Percentiles rank a stretch among this genome's conserved stretches.
Conservation (phyloP, 2,329 filamentous ascomycete species). For the Leptographium lundbergii region DNA sequence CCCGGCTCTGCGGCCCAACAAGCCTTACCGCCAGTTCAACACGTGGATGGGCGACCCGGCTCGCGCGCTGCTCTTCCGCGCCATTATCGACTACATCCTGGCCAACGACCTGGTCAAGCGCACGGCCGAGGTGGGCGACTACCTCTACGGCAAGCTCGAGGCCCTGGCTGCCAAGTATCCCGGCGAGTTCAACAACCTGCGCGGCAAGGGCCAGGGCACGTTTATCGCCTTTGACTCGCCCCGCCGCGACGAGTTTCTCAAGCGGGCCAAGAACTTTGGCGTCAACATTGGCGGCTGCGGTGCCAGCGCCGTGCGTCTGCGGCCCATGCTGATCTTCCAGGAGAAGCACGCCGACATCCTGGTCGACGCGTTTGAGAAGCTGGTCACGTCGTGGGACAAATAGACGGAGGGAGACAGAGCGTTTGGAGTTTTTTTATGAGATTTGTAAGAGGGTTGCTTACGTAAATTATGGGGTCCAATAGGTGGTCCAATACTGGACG, state of each 20-base stretch:
- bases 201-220: conserved; percentile 78
- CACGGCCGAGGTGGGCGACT: conserved; percentile 66
- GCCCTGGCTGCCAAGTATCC: conserved; percentile 59
- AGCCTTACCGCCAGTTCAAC: conserved; percentile 93
- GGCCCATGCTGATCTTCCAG: conserved; percentile 90
- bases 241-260: conserved; percentile 65
- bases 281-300: conserved; percentile 84
- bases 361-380: conserved; percentile 64
- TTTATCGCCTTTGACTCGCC: conserved; percentile 89
- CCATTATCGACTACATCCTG: conserved; percentile 70
- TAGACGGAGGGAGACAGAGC: not conserved
- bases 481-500: no score
- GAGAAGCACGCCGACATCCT: conserved; percentile 81
- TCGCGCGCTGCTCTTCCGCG: conserved; percentile 72
- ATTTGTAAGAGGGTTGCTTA: not conserved
- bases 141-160: conserved; percentile 61
- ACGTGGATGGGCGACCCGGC: conserved; percentile 94
- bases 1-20: conserved; percentile 69
- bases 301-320: conserved; percentile 58
- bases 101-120: conserved; percentile 63
- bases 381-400: conserved; percentile 35
- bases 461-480: not conserved
- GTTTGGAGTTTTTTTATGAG: no score
- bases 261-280: conserved; percentile 64
- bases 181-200: conserved; percentile 65